These are phyloP conservation scores for Fragaria ananassa DNA, from an alignment of 306 rosid species.

Conservation along the genomic window DNA sequence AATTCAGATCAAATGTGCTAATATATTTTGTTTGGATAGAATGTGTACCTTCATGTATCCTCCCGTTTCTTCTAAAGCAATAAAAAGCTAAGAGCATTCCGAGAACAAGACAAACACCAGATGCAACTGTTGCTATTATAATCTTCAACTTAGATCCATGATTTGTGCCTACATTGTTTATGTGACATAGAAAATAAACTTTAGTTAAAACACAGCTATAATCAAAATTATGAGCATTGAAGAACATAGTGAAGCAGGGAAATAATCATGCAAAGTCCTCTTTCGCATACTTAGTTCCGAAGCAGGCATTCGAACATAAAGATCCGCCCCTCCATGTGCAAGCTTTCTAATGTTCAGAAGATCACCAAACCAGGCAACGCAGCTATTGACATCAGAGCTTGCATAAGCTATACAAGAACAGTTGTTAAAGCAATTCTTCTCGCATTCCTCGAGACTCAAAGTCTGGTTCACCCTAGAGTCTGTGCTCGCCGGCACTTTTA, in stretches of 20 bases:
- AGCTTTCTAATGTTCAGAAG: constrained; percentile 33
- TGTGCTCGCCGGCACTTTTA: constrained; percentile 39
- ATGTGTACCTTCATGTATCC: constrained; percentile 16
- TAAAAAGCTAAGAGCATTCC: constrained; percentile 20
- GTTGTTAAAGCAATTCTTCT: constrained; percentile 36
- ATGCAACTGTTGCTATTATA: neutral
- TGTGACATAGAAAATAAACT: neutral
- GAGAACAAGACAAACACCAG: neutral
- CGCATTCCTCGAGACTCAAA: constrained; percentile 40
- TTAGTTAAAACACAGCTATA: neutral
- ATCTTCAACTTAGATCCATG: constrained; percentile 7
- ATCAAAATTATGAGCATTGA: neutral
- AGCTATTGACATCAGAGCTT: constrained; percentile 41
- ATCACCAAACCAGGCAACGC: constrained; percentile 48
- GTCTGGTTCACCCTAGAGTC: constrained; percentile 32
- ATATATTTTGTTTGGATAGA: neutral
- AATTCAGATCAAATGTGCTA: neutral
- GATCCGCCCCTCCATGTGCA: constrained; percentile 22
- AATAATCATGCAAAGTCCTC: neutral
- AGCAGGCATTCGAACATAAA: constrained; percentile 30
- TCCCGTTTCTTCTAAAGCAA: constrained; percentile 18
- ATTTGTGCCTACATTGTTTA: constrained; percentile 11
- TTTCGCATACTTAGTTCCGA: constrained; percentile 28
- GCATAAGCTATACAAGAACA: constrained; percentile 57
- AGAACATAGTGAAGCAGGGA: neutral